Evolutionary conservation across 306 rosid species (phyloP).

Genomic region (Crotalaria pallida): DNA sequence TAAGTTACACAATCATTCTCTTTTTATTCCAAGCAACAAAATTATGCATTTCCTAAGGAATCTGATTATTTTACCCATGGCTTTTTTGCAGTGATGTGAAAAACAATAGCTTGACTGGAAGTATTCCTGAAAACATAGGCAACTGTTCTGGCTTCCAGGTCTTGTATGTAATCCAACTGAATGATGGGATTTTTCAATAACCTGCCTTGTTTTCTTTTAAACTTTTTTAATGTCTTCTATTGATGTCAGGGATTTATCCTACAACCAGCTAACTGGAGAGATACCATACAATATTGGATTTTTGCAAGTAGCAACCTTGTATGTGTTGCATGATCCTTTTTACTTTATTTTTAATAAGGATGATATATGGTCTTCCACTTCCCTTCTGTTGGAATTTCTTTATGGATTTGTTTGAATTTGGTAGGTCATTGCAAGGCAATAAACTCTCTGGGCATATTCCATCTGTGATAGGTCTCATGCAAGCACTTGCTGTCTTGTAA

Average conservation of each 20-base stretch:
- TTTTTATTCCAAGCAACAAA: background rate
- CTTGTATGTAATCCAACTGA: conserved; percentile 63
- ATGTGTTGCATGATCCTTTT: conserved; percentile 19
- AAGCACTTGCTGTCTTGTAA: conserved; percentile 98
- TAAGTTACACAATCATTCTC: conserved; percentile 43
- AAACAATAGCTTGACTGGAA: conserved; percentile 87
- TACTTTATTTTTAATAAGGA: background rate
- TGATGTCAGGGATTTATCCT: conserved; percentile 71
- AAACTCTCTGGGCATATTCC: conserved; percentile 82
- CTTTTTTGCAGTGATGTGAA: conserved; percentile 73
- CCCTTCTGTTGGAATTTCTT: conserved; percentile 1
- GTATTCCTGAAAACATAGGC: conserved; percentile 81
- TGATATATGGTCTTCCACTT: background rate
- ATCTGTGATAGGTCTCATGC: conserved; percentile 92
- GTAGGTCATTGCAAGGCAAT: conserved; percentile 91
- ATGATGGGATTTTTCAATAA: background rate
- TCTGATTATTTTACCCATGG: background rate
- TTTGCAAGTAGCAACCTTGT: conserved; percentile 89
- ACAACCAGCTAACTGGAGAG: conserved; percentile 71
- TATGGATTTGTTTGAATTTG: conserved; percentile 7
- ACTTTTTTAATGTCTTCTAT: background rate
- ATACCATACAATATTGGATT: conserved; percentile 89
- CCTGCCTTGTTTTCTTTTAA: background rate
- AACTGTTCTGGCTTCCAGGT: conserved; percentile 97
- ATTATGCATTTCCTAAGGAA: background rate